A percentile compares a stretch with the other conserved stretches of the same genome.
These are phyloP conservation scores for Linanthus parryae DNA, from an alignment of 148 eudicot genomes.

Conservation along the genomic window DNA sequence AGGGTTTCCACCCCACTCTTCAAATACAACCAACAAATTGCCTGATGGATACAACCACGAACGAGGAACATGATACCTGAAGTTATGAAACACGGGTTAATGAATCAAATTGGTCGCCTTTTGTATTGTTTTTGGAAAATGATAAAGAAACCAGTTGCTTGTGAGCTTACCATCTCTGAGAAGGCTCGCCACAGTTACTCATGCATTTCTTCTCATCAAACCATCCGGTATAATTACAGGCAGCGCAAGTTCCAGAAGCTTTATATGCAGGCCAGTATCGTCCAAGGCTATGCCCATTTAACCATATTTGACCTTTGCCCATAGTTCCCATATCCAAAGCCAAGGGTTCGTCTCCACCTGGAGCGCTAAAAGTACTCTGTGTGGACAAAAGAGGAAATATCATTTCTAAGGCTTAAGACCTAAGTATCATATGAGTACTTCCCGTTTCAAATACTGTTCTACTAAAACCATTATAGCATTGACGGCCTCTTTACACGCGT, in stretches of 20 bases:
- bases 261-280: slow-evolving; percentile 81
- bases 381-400: neutral
- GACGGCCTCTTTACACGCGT: no score
- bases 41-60: slow-evolving; percentile 76
- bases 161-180: slow-evolving; percentile 70
- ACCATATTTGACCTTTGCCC: slow-evolving; percentile 91
- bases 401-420: neutral
- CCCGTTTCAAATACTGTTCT: no score
- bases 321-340: slow-evolving; percentile 73
- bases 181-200: slow-evolving; percentile 64
- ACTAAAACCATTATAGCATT: no score
- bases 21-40: slow-evolving; percentile 69
- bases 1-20: slow-evolving; percentile 79
- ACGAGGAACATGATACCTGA: slow-evolving; percentile 87
- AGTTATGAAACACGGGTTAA: slow-evolving; percentile 6
- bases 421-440: neutral
- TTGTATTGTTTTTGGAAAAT: no score
- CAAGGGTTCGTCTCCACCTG: slow-evolving; percentile 63
- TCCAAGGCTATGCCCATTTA: slow-evolving; percentile 71
- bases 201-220: slow-evolving; percentile 70
- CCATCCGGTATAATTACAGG: slow-evolving; percentile 63
- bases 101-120: no score
- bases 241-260: slow-evolving; percentile 58
- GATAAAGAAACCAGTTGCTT: neutral
- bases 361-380: slow-evolving; percentile 65